Base-by-base conservation (phyloP, 176 grass and related monocot genomes). In the Thalia dealbata region DNA sequence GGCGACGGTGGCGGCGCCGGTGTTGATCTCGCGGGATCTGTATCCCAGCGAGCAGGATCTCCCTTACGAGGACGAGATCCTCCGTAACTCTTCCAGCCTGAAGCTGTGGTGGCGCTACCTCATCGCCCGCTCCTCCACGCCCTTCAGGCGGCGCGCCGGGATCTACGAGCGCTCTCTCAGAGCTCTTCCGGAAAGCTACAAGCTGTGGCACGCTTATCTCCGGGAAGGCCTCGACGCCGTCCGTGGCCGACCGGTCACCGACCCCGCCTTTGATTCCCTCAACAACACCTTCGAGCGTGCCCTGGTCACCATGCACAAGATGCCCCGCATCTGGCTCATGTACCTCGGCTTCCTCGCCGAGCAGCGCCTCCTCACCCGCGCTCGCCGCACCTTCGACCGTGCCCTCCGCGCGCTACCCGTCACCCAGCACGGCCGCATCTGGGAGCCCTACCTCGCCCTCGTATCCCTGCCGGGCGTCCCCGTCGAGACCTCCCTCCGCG, bases 81-180 rank as follows among this genome's bases (percentile, higher is more conserved):
- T 95, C n/a, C 84, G 87, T 11, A 87, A 89, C 76, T 87, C 91
- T 8, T 90, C 85, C 81, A 84, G 89, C 73, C 76, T 90, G 28
- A 95, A 95, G 84, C 84, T 82, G 0, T 95, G 91, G 91, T 95
- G 91, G 91, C 81, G 86, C 76, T 95, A 95, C 76, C 91, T 95
- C 11, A 82, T 95, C 27, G 91, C 91, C 55, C 81, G 91, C 67
- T 73, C 91, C 52, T 35, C 66, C 52, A 76, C 84, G n/a, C 91
- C 91, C 29, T 90, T 95, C 84, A 14, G 70, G 50, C 89, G 89
- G 79, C 91, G 91, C 38, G 83, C 86, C 54, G 75, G 88, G 56
- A 83, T 88, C 83, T 88, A 92, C 72, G 89, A 92, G 81, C 89
- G 87, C 35, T 84, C 87, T 14, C 70, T 95, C 79, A 95, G 82